Percentiles rank a stretch among this genome's conserved stretches.
Evolutionary conservation across 306 rosid genomes (phyloP).

Genomic region (Ammopiptanthus mongolicus): DNA sequence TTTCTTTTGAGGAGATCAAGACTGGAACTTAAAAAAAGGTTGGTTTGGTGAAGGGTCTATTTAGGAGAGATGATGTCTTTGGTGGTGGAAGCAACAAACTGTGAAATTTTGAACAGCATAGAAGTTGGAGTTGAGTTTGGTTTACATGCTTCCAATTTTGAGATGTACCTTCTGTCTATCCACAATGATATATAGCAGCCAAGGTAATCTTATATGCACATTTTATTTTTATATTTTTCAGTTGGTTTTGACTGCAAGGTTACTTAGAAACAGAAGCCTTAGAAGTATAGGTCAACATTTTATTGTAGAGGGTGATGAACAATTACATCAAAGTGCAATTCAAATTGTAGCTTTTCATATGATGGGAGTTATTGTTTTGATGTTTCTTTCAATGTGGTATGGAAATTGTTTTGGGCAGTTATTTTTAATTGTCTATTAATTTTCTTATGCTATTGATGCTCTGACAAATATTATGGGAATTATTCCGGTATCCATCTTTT

Average conservation of each 20-base stretch:
- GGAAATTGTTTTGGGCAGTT: background rate
- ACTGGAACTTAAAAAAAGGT: background rate
- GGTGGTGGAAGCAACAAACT: constrained; percentile 6
- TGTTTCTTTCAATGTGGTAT: background rate
- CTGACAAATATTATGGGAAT: too few species aligned
- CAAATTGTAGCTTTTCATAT: constrained; percentile 22
- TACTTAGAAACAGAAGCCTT: constrained; percentile 1
- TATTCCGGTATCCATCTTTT: too few species aligned
- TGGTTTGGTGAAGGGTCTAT: background rate
- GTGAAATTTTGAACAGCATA: background rate
- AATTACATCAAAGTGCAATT: constrained; percentile 12
- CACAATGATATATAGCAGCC: constrained; percentile 6
- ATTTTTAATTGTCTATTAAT: background rate
- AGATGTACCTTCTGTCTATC: background rate
- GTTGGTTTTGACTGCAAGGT: constrained; percentile 18
- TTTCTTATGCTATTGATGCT: too few species aligned
- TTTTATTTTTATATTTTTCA: background rate
- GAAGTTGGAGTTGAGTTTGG: background rate
- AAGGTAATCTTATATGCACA: background rate
- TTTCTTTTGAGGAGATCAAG: constrained; percentile 7
- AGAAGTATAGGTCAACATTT: constrained; percentile 25
- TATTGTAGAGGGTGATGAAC: constrained; percentile 21
- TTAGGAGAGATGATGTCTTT: background rate
- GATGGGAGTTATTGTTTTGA: background rate
- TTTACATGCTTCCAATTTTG: constrained; percentile 20